Evolutionary conservation across 306 rosid species (phyloP).

Genomic region (Elaeagnus macrophylla): DNA sequence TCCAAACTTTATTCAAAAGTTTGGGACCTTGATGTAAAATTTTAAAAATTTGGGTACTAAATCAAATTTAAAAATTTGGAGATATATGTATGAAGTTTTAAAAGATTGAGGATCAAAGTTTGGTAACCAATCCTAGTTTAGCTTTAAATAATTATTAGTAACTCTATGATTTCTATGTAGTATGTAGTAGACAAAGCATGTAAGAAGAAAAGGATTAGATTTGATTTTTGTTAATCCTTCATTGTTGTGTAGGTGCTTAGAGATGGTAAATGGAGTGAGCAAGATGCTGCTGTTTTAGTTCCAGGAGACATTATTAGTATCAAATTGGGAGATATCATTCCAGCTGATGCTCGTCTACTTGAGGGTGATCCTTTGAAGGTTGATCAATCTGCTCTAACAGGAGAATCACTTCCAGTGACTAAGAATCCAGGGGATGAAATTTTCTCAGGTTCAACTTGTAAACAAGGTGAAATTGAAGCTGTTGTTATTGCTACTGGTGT

Average conservation of each 20-base stretch:
- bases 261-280: slow-evolving; percentile 88
- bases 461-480: slow-evolving; percentile 97
- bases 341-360: slow-evolving; percentile 99
- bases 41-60: too few relatives aligned
- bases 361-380: slow-evolving; percentile 94
- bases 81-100: too few relatives aligned
- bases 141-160: too few relatives aligned
- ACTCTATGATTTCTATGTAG: too few relatives aligned
- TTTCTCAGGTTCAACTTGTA: slow-evolving; percentile 96
- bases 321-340: slow-evolving; percentile 89
- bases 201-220: too few relatives aligned
- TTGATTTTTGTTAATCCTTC: slow-evolving; percentile 11
- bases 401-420: slow-evolving; percentile 98
- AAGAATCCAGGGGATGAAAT: slow-evolving; percentile 87
- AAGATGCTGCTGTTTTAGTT: slow-evolving; percentile 85
- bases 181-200: too few relatives aligned
- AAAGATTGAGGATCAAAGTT: too few relatives aligned
- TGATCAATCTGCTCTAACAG: slow-evolving; percentile 94
- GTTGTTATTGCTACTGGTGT: slow-evolving; percentile 98
- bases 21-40: too few relatives aligned
- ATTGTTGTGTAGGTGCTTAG: slow-evolving; percentile 59
- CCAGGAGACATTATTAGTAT: slow-evolving; percentile 94
- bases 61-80: too few relatives aligned
- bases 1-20: too few relatives aligned
- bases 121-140: too few relatives aligned